These are phyloP conservation scores for Penicillium malachiteum DNA, from an alignment of 495 filamentous ascomycete species.

Conservation along the genomic window DNA sequence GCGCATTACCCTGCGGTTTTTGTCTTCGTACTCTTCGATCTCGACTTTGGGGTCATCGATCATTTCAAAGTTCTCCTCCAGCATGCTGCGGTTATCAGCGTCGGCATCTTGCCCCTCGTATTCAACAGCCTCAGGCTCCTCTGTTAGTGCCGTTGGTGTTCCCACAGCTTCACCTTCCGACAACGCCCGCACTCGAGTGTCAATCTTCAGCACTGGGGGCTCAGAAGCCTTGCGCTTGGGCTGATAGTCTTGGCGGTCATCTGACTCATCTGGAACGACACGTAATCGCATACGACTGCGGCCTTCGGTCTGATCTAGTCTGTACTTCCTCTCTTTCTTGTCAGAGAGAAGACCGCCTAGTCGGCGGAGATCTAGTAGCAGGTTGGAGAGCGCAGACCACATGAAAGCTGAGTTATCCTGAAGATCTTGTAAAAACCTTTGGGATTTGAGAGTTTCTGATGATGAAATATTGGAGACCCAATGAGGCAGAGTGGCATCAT, in stretches of 20 bases:
- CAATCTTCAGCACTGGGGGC: slow-evolving; percentile 39
- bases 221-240: slow-evolving; percentile 72
- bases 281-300: slow-evolving; percentile 91
- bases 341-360: slow-evolving; percentile 78
- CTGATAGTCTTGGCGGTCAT: slow-evolving; percentile 72
- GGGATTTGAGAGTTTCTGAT: slow-evolving; percentile 87
- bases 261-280: slow-evolving; percentile 70
- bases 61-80: slow-evolving; percentile 91
- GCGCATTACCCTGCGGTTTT: slow-evolving; percentile 95
- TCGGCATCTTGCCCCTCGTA: slow-evolving; percentile 33
- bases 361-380: slow-evolving; percentile 70
- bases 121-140: slow-evolving; percentile 28
- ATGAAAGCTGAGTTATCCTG: slow-evolving; percentile 82
- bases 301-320: slow-evolving; percentile 91
- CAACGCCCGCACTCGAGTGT: slow-evolving; percentile 33
- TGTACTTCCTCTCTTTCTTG: slow-evolving; percentile 69
- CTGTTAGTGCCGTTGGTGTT: slow-evolving; percentile 33
- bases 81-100: slow-evolving; percentile 41
- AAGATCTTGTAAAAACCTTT: slow-evolving; percentile 82
- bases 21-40: slow-evolving; percentile 88
- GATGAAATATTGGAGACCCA: slow-evolving; percentile 95
- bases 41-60: slow-evolving; percentile 84
- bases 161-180: slow-evolving; percentile 33
- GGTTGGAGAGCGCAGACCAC: slow-evolving; percentile 66
- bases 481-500: slow-evolving; percentile 78